These are phyloP conservation scores for Aureobasidium sp. DNA, from an alignment of 2,329 filamentous ascomycete genomes.

Conservation along the genomic window DNA sequence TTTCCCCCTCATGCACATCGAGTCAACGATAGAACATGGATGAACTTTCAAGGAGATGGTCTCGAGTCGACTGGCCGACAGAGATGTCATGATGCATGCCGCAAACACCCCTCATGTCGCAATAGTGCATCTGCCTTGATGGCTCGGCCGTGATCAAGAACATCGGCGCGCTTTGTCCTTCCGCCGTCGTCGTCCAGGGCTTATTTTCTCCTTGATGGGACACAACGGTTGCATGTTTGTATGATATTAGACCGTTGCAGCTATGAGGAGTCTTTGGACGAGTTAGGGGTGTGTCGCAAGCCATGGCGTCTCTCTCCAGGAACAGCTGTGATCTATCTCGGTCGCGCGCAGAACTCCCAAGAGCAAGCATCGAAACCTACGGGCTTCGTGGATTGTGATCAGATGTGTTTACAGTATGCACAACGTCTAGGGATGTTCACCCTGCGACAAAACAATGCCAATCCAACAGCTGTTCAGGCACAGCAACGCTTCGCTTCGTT, in stretches of 20 bases:
- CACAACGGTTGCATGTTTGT: constrained; percentile 3
- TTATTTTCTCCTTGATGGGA: neutral
- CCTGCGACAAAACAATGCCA: neutral
- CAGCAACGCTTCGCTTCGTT: neutral
- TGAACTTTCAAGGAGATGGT: neutral
- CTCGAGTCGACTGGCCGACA: neutral
- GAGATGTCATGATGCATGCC: constrained; percentile 1
- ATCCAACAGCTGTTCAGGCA: neutral
- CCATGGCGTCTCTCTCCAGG: neutral
- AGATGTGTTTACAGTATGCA: neutral
- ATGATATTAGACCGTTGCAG: constrained; percentile 10
- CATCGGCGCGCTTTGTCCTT: neutral
- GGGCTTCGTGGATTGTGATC: neutral
- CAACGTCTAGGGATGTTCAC: neutral
- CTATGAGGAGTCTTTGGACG: neutral
- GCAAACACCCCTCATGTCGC: neutral
- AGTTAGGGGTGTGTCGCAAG: neutral
- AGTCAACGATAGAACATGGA: neutral
- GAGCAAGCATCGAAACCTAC: neutral
- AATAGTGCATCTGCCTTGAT: neutral
- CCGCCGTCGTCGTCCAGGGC: neutral
- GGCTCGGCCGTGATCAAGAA: neutral
- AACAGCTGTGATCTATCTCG: too few species aligned
- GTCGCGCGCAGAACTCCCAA: neutral
- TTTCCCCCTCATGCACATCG: constrained; percentile 3